Base-by-base conservation (phyloP, 306 rosid genomes). In the Cucumis hystrix region DNA sequence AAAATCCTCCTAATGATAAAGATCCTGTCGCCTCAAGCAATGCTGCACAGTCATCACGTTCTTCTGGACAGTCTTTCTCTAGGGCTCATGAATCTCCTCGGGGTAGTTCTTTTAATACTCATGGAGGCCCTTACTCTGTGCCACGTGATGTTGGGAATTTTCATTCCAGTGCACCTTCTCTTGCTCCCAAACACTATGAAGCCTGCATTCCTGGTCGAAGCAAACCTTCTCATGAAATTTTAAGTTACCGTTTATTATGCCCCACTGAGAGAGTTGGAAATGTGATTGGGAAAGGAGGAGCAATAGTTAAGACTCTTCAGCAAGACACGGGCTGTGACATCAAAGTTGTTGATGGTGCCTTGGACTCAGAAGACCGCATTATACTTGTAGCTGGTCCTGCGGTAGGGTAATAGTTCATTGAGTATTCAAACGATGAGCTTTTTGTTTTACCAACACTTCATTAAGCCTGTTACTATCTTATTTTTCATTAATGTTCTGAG, bases 251-350 rank as follows among this genome's bases (percentile, higher is more conserved):
- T 62, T 82, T 96, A 77, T 58, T 92, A 84, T 96, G 99, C 85
- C 92, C 82, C 18, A 81, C 84, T 49, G 99, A 92, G 52, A 96
- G 88, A 77, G 96, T 88, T 67, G 98, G 99, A 41, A 88, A 85
- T 77, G 78, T 96, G 76, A 96, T 96, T 80, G 98, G 98, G 75
- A 92, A 91, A 85, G 99, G 99, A 77, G 99, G 99, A 78, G 70
- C 86, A 72, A 74, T 91, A 45, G 87, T 96, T 39, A 89, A 79
- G 84, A 65, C 87, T 0, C 66, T 96, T 79, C 87, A 92, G 82
- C 97, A 87, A 62, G 99, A 96, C 65, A 91, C 99, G 11, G 93
- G 89, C 43, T 84, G 97, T 85, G 98, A 92, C 78, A 88, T 96
- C 82, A 96, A 87, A 81, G 91, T 96, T 80, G 56, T 89, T 78